Evolutionary conservation across 192 early-diverging fungal species (phyloP).

Genomic region (Globomyces pollinis-pini): DNA sequence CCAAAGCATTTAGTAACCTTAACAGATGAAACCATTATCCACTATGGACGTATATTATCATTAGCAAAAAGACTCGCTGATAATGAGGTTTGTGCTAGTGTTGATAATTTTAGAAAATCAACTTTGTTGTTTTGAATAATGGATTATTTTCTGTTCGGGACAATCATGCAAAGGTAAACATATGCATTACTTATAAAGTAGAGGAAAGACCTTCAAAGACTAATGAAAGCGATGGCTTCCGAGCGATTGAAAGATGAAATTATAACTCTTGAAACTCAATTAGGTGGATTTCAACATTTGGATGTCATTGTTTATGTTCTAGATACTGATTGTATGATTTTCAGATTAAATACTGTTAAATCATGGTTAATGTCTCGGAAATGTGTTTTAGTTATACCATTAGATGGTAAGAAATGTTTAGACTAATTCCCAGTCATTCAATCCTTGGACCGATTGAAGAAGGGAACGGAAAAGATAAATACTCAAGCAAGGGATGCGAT

Average conservation of each 20-base stretch:
- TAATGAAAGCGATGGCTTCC: conserved; percentile 32
- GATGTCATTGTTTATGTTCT: conserved; percentile 15
- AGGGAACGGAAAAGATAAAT: conserved; percentile 21
- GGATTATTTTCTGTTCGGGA: conserved; percentile 26
- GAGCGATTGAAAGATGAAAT: conserved; percentile 40
- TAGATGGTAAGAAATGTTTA: conserved; percentile 16
- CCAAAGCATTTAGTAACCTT: background rate
- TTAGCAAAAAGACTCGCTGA: background rate
- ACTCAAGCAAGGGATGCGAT: conserved; percentile 36
- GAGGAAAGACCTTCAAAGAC: conserved; percentile 13
- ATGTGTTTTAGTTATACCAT: conserved; percentile 21
- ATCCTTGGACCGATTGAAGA: conserved; percentile 32
- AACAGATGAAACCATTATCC: background rate
- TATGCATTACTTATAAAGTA: conserved; percentile 1
- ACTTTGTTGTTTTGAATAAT: conserved; percentile 27
- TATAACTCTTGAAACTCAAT: conserved; percentile 16
- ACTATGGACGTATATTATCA: background rate
- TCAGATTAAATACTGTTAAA: conserved; percentile 21
- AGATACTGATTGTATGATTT: conserved; percentile 23
- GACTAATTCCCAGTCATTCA: conserved; percentile 28
- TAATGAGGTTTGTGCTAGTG: conserved; percentile 14
- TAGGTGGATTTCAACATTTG: conserved; percentile 5
- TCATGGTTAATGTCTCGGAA: conserved; percentile 19
- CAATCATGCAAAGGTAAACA: conserved; percentile 20
- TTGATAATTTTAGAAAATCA: conserved; percentile 9